A percentile compares a stretch with the other conserved stretches of the same genome.
Evolutionary conservation across 768 basidiomycete genomes (phyloP).

Genomic region (Gloeopeniophorella convolvens): DNA sequence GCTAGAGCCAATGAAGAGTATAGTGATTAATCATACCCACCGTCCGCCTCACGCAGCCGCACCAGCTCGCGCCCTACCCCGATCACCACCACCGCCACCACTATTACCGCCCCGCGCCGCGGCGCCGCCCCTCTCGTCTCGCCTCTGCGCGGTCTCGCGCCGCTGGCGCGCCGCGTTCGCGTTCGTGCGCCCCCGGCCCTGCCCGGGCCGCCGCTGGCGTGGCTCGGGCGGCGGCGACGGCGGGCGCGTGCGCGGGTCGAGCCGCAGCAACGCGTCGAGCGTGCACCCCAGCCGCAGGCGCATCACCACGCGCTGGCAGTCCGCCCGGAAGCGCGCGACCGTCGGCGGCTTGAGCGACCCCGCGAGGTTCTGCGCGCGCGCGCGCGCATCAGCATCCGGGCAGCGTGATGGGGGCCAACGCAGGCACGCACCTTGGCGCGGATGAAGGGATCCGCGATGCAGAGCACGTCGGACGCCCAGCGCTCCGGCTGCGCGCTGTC

Average conservation of each 20-base stretch:
- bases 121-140: no score
- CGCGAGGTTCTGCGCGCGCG: constrained; percentile 22
- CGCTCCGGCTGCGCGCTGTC: not conserved
- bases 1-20: no score
- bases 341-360: constrained; percentile 9
- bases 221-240: constrained; percentile 8
- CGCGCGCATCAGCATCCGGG: not conserved
- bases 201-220: not conserved
- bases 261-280: constrained; percentile 5
- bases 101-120: no score
- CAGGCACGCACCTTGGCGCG: constrained; percentile 29
- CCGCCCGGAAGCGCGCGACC: constrained; percentile 14
- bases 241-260: constrained; percentile 6
- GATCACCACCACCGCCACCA: no score
- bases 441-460: constrained; percentile 39
- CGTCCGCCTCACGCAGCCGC: no score
- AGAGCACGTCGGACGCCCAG: constrained; percentile 20
- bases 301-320: constrained; percentile 19
- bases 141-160: no score
- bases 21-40: no score
- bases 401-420: no score
- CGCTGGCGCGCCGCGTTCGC: no score
- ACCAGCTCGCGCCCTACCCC: no score
- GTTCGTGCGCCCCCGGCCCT: not conserved
- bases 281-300: constrained; percentile 8